phyloP scores from a whole-genome alignment of 2,329 filamentous ascomycete species.

The Neurospora crassa region DNA sequence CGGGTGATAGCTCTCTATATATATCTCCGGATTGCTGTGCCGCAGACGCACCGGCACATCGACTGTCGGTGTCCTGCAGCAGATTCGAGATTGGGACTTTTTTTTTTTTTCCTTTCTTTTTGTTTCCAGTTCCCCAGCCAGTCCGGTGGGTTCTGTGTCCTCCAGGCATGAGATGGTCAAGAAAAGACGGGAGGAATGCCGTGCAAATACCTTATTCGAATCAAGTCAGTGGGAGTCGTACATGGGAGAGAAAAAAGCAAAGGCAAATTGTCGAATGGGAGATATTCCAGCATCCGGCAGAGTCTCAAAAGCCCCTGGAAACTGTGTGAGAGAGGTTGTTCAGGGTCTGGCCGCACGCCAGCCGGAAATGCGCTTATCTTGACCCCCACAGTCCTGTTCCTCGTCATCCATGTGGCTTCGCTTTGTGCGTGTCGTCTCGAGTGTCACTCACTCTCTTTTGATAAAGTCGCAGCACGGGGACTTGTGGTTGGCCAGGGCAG shows the following conservation, averaged over 20 bases:
- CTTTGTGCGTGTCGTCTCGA: slow-evolving; percentile 9
- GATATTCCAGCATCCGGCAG: slow-evolving; percentile 5
- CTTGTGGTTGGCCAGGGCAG: slow-evolving; percentile 10
- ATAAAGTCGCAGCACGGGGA: slow-evolving; percentile 17
- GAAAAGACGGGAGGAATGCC: background rate
- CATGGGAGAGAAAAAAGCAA: background rate
- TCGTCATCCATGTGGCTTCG: slow-evolving; percentile 18
- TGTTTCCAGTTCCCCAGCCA: too few relatives aligned
- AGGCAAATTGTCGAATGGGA: slow-evolving; percentile 9
- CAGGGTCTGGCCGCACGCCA: slow-evolving; percentile 3
- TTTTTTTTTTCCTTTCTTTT: background rate
- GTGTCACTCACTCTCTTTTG: slow-evolving; percentile 9
- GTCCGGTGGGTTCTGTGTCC: background rate
- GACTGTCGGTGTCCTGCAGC: slow-evolving; percentile 6
- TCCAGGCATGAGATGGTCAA: background rate
- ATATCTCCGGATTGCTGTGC: slow-evolving; percentile 6
- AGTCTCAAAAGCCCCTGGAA: background rate
- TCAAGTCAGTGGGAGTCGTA: background rate
- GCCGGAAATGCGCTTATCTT: slow-evolving; percentile 18
- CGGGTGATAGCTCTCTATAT: slow-evolving; percentile 3
- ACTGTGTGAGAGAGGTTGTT: background rate
- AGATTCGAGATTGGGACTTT: background rate
- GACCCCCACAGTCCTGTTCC: slow-evolving; percentile 17
- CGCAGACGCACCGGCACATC: slow-evolving; percentile 12
- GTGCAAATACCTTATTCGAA: background rate